Base-by-base conservation (phyloP, 2,329 filamentous ascomycete genomes). In the Rhynchosporium secalis region DNA sequence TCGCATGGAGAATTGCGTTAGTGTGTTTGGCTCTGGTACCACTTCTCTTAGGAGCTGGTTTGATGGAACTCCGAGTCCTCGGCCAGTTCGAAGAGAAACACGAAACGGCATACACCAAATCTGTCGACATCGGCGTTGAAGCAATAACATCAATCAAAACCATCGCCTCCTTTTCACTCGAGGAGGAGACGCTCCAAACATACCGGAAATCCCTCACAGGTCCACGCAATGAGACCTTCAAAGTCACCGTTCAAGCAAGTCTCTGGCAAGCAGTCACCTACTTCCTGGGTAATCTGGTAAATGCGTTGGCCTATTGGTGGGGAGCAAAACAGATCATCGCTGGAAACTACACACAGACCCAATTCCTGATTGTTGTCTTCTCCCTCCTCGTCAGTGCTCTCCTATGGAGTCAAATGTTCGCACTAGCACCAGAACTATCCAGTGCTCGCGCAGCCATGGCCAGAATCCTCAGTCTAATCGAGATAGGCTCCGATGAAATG, bases 271-370 rank as follows among this genome's bases (percentile, higher is more conserved):
- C 86, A 7, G 76, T 86, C 20, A 79, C 84, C 15, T 83, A 86
- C 71, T 83, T 81, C 66, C 77, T 83, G 9, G 83, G 86, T 26
- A 89, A 87, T 69, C 79, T 90, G 49, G 83, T 91, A 29, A 90
- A 92, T 71, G 88, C 88, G 0, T 82, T 93, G 58, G 86, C 88
- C 1, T 92, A 91, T 75, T 92, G 88, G 87, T 92, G 89, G 88
- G 89, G 89, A 4, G 82, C 88, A 0, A 87, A 85, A 68, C 84
- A 87, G 62, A 90, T 92, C 64, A 82, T 87, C 59, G 79, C 81
- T 45, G 88, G 89, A 3, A 78, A 83, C 62, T 88, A 88, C 67
- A 61, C 80, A 75, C 83, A 84, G 48, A 84, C 86, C 33, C 83
- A 89, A 10, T 92, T 92, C 77, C 85, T 92, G 72, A 88, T 90